Percentiles rank a stretch among this genome's conserved stretches.
Conservation (phyloP, 1,139 yeast species). For the Kodamaea plutei region DNA sequence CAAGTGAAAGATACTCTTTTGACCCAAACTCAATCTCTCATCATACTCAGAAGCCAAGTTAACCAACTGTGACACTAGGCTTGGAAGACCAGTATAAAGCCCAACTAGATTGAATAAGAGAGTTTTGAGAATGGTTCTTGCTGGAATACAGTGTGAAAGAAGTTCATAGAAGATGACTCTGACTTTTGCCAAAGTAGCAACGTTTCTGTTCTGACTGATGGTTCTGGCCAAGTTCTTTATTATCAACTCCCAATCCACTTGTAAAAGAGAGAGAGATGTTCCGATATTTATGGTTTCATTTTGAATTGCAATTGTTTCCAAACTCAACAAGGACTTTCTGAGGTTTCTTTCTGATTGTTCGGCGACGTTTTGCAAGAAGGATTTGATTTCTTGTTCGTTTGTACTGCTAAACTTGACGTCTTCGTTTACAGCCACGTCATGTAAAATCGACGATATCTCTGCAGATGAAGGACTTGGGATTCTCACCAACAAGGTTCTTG, state of each 20-base stretch:
- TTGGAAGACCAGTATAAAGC: slow-evolving; percentile 26
- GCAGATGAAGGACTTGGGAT: slow-evolving; percentile 72
- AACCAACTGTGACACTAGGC: slow-evolving; percentile 51
- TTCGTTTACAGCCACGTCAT: slow-evolving; percentile 56
- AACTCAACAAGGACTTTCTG: slow-evolving; percentile 70
- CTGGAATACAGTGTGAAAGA: slow-evolving; percentile 89
- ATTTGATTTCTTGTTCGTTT: slow-evolving; percentile 31
- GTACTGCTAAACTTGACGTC: slow-evolving; percentile 37
- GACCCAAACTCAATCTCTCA: slow-evolving; percentile 82
- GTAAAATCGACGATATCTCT: slow-evolving; percentile 56
- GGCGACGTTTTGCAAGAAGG: slow-evolving; percentile 52
- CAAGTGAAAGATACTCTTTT: slow-evolving; percentile 85
- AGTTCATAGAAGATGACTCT: slow-evolving; percentile 80
- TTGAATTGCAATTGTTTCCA: slow-evolving; percentile 83
- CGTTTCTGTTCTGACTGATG: slow-evolving; percentile 59
- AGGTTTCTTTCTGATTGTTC: slow-evolving; percentile 61
- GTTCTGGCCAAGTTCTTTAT: slow-evolving; percentile 60
- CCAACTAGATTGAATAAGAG: slow-evolving; percentile 55
- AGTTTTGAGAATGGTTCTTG: slow-evolving; percentile 68
- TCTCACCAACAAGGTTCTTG: slow-evolving; percentile 83
- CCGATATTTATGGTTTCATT: slow-evolving; percentile 46
- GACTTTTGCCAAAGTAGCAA: slow-evolving; percentile 66
- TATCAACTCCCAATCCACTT: slow-evolving; percentile 86
- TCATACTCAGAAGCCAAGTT: slow-evolving; percentile 73
- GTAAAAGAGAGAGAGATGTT: slow-evolving; percentile 37